Conservation (phyloP, 2,329 filamentous ascomycete genomes). For the Passalora sequoiae region DNA sequence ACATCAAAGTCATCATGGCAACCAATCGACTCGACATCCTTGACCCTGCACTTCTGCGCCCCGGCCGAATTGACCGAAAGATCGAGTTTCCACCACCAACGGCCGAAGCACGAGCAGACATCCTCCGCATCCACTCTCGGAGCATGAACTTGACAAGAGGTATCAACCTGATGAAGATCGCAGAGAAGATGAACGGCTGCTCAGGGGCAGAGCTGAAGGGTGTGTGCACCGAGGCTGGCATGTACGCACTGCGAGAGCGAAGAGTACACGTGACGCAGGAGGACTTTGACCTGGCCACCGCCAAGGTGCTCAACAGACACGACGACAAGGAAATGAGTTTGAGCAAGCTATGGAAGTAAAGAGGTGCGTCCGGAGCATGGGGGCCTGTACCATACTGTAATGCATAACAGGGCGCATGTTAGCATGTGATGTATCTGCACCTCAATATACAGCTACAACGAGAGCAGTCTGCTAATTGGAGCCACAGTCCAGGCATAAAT, state of each 20-base stretch:
- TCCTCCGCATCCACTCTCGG: slow-evolving; percentile 92
- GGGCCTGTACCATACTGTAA: slow-evolving; percentile 19
- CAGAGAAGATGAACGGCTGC: slow-evolving; percentile 99
- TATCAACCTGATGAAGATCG: slow-evolving; percentile 96
- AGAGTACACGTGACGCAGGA: slow-evolving; percentile 98
- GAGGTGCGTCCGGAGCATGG: neutral
- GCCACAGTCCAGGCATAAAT: no score
- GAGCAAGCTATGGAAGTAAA: slow-evolving; percentile 76
- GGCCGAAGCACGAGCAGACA: slow-evolving; percentile 93
- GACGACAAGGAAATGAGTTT: slow-evolving; percentile 95
- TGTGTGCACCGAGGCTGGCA: slow-evolving; percentile 96
- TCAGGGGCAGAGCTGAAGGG: slow-evolving; percentile 97
- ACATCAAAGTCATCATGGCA: slow-evolving; percentile 99
- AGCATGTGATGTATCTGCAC: slow-evolving; percentile 11
- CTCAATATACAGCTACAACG: slow-evolving; percentile 8
- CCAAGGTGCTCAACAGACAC: slow-evolving; percentile 99
- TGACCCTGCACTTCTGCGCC: slow-evolving; percentile 86
- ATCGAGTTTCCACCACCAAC: slow-evolving; percentile 98
- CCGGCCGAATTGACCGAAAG: slow-evolving; percentile 97
- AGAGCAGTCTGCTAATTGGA: no score
- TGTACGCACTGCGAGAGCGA: slow-evolving; percentile 93
- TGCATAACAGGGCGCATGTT: slow-evolving; percentile 14
- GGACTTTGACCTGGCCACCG: slow-evolving; percentile 96
- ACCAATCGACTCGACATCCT: slow-evolving; percentile 97
- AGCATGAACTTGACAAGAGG: slow-evolving; percentile 98